Evolutionary conservation across 768 basidiomycete genomes (phyloP).

Genomic region (Lactarius akahatsu): DNA sequence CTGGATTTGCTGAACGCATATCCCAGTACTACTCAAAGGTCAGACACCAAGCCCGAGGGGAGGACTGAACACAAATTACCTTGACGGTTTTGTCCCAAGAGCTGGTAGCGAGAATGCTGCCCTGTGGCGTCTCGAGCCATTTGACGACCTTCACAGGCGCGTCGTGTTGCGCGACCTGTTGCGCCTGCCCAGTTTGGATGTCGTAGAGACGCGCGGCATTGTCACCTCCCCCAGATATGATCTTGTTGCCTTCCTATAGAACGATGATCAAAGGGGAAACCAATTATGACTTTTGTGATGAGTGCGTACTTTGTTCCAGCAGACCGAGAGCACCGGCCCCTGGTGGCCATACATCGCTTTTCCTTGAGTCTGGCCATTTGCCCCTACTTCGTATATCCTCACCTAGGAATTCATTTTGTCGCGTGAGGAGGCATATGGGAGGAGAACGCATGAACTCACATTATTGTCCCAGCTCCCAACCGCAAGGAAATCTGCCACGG

Average conservation of each 20-base stretch:
- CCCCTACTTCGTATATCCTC: slow-evolving; percentile 86
- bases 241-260: slow-evolving; percentile 79
- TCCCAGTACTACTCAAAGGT: slow-evolving; percentile 79
- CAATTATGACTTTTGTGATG: not conserved
- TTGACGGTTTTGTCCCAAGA: slow-evolving; percentile 99
- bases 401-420: slow-evolving; percentile 49
- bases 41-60: slow-evolving; percentile 6
- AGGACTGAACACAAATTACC: slow-evolving; percentile 45
- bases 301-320: slow-evolving; percentile 79
- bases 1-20: slow-evolving; percentile 68
- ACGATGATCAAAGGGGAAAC: slow-evolving; percentile 17
- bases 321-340: slow-evolving; percentile 82
- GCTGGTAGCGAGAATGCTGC: slow-evolving; percentile 83
- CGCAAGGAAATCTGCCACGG: slow-evolving; percentile 84
- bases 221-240: slow-evolving; percentile 92
- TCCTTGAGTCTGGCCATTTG: slow-evolving; percentile 76
- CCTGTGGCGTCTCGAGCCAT: slow-evolving; percentile 75
- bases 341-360: slow-evolving; percentile 92
- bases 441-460: slow-evolving; percentile 40
- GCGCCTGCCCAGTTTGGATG: slow-evolving; percentile 73
- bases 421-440: slow-evolving; percentile 11
- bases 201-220: slow-evolving; percentile 96
- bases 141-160: slow-evolving; percentile 80
- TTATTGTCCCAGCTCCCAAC: slow-evolving; percentile 95
- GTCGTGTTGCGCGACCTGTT: slow-evolving; percentile 89